These are phyloP conservation scores for Bipolaris zeicola DNA, from an alignment of 2,329 filamentous ascomycete species.

Conservation along the genomic window DNA sequence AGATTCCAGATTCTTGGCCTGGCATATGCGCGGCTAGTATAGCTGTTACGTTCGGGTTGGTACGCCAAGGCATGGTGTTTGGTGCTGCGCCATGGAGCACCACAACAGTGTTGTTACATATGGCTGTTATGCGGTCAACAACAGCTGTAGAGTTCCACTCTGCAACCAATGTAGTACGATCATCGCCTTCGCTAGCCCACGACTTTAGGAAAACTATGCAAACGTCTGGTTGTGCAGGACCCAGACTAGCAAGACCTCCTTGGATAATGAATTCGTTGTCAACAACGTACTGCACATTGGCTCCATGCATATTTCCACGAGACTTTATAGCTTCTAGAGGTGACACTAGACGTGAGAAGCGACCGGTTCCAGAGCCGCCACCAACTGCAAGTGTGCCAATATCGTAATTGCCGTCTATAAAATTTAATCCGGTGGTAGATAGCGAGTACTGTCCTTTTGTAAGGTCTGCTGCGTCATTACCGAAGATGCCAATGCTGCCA, in stretches of 20 bases:
- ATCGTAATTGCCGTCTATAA: conserved; percentile 33
- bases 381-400: conserved; percentile 53
- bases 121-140: conserved; percentile 50
- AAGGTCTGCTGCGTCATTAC: conserved; percentile 54
- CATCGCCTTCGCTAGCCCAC: conserved; percentile 53
- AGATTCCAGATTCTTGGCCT: conserved; percentile 49
- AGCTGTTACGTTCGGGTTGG: conserved; percentile 49
- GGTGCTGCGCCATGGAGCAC: conserved; percentile 50
- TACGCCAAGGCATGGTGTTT: conserved; percentile 48
- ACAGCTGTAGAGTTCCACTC: conserved; percentile 51
- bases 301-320: conserved; percentile 30
- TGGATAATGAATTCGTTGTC: conserved; percentile 46
- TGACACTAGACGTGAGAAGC: conserved; percentile 47
- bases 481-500: conserved; percentile 55
- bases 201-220: conserved; percentile 64
- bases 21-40: conserved; percentile 50
- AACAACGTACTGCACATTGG: conserved; percentile 55
- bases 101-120: conserved; percentile 59
- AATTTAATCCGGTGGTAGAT: conserved; percentile 5
- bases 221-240: conserved; percentile 51
- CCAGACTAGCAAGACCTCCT: conserved; percentile 28
- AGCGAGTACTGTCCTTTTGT: conserved; percentile 53
- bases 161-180: conserved; percentile 47
- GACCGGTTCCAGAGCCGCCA: conserved; percentile 51
- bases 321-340: conserved; percentile 51